Conservation (phyloP, 1,139 yeast species). For the Scheffersomyces titani region DNA sequence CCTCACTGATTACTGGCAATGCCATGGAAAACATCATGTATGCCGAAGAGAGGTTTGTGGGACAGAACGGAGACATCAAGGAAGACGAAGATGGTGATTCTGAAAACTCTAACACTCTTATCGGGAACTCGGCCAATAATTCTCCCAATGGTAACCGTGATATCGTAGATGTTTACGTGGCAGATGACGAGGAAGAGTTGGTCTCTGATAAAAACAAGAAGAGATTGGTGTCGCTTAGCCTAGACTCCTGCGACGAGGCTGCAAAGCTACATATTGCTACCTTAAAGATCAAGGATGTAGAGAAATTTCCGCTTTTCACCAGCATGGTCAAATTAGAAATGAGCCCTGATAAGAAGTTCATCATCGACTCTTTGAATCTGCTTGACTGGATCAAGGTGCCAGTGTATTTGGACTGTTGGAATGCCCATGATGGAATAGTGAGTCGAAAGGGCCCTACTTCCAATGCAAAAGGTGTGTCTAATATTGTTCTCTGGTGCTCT, state of each 20-base stretch:
- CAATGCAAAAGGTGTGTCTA: conserved; percentile 56
- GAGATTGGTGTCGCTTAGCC: conserved; percentile 21
- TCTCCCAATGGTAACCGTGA: background rate
- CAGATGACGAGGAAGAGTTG: conserved; percentile 12
- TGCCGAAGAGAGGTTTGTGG: conserved; percentile 33
- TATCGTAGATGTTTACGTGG: conserved; percentile 14
- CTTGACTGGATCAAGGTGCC: conserved; percentile 70
- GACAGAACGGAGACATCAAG: conserved; percentile 9
- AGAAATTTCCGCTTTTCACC: conserved; percentile 31
- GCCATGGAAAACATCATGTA: conserved; percentile 42
- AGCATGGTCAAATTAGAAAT: conserved; percentile 35
- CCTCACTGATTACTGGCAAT: conserved; percentile 39
- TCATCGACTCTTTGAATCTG: conserved; percentile 51
- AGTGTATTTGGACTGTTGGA: conserved; percentile 62
- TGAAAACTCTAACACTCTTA: background rate
- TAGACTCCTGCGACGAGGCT: conserved; percentile 26
- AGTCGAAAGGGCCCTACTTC: conserved; percentile 63
- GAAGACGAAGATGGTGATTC: conserved; percentile 4
- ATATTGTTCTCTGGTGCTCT: conserved; percentile 54
- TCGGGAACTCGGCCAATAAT: background rate
- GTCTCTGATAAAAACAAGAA: conserved; percentile 7
- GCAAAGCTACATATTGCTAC: conserved; percentile 17
- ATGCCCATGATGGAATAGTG: conserved; percentile 73
- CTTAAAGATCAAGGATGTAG: conserved; percentile 20
- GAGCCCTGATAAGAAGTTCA: conserved; percentile 39